Conservation (phyloP, 129 eudicot genomes). For the Solidago caesia region DNA sequence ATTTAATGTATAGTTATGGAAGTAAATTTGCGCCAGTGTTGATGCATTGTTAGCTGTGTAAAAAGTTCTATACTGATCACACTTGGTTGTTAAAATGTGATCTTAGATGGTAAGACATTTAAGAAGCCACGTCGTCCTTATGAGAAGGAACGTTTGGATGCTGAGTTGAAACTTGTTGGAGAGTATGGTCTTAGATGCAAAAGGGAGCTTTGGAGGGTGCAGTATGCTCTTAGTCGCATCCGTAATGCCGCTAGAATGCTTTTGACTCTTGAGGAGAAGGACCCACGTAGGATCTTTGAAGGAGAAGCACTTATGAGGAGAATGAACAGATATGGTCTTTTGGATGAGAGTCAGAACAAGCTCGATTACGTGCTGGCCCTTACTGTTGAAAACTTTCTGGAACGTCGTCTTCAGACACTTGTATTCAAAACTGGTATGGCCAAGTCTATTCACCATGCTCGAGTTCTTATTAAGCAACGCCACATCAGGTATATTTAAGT, state of each 20-base stretch:
- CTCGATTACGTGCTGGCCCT: slow-evolving; percentile 76
- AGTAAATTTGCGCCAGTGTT: no score
- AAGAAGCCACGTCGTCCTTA: slow-evolving; percentile 83
- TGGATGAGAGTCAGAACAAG: slow-evolving; percentile 76
- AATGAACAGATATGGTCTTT: slow-evolving; percentile 62
- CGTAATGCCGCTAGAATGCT: no score
- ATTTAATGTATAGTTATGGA: neutral
- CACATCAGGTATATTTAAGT: slow-evolving; percentile 55
- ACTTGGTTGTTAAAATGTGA: neutral
- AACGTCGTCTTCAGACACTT: slow-evolving; percentile 54
- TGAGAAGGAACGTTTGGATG: slow-evolving; percentile 79
- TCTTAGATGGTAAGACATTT: slow-evolving; percentile 71
- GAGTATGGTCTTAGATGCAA: slow-evolving; percentile 73
- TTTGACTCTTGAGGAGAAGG: no score
- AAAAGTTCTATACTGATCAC: neutral
- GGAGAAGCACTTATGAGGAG: slow-evolving; percentile 83
- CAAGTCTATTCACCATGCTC: slow-evolving; percentile 56
- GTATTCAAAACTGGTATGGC: no score
- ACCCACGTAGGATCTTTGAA: slow-evolving; percentile 56
- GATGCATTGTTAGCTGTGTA: neutral
- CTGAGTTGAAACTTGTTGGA: slow-evolving; percentile 73
- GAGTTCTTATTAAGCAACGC: slow-evolving; percentile 76
- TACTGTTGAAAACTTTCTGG: slow-evolving; percentile 74
- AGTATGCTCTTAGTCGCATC: neutral
- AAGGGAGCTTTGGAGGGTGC: slow-evolving; percentile 88